phyloP scores from a whole-genome alignment of 768 basidiomycete species.

The Cystobasidium tubakii region DNA sequence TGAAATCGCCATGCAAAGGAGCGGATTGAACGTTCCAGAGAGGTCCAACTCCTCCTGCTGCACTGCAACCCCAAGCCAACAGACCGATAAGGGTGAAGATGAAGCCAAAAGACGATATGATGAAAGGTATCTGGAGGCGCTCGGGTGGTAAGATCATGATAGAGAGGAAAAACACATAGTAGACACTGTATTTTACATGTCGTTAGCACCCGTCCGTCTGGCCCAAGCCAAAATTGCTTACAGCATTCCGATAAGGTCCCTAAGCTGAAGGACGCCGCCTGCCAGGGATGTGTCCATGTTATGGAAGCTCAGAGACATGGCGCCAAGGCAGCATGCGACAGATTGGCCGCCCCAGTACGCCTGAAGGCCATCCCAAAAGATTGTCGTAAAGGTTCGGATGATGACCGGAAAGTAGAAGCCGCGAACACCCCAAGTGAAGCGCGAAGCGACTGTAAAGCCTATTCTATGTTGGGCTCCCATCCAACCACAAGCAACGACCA shows the following conservation, averaged over 20 bases:
- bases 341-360: conserved; percentile 45
- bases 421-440: conserved; percentile 42
- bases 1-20: background rate
- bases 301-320: conserved; percentile 40
- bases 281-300: conserved; percentile 32
- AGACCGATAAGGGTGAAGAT: conserved; percentile 10
- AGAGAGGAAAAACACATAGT: conserved; percentile 3
- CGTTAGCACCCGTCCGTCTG: too few relatives aligned
- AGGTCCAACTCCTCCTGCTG: background rate
- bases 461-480: conserved; percentile 41
- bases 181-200: background rate
- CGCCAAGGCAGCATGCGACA: conserved; percentile 40
- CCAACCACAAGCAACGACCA: conserved; percentile 40
- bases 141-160: conserved; percentile 12
- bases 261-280: background rate
- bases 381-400: conserved; percentile 40
- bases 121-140: background rate
- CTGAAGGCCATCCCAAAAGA: conserved; percentile 42
- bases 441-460: conserved; percentile 41
- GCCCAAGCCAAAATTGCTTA: background rate
- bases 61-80: background rate
- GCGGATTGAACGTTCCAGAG: background rate
- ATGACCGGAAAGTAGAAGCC: conserved; percentile 38
- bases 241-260: background rate
- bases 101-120: conserved; percentile 2